Evolutionary conservation across 306 rosid species (phyloP).

Genomic region (Citrullus amarus): DNA sequence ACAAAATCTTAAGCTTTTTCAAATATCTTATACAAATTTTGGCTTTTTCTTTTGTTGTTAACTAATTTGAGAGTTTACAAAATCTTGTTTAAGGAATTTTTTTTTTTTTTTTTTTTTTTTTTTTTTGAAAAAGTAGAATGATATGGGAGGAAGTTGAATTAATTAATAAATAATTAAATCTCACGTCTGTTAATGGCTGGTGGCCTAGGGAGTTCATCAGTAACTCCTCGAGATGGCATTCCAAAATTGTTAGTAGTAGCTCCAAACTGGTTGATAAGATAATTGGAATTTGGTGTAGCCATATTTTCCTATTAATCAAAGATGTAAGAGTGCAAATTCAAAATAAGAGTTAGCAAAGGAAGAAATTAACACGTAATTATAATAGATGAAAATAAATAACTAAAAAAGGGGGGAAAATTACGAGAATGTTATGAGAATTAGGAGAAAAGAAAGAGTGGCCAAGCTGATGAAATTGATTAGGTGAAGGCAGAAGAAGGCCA

Average conservation of each 20-base stretch:
- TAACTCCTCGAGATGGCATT: slow-evolving; percentile 36
- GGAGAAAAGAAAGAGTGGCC: slow-evolving; percentile 78
- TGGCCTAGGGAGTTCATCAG: slow-evolving; percentile 63
- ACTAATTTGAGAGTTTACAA: neutral
- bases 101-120: too few species aligned
- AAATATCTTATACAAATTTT: neutral
- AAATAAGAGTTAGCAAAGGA: neutral
- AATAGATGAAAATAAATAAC: too few species aligned
- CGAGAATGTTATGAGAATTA: slow-evolving; percentile 54
- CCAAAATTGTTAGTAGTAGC: slow-evolving; percentile 33
- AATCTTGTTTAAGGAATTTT: neutral
- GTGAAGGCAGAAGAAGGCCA: slow-evolving; percentile 66
- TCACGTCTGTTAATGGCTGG: slow-evolving; percentile 76
- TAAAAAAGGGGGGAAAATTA: slow-evolving; percentile 5
- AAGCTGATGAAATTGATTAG: slow-evolving; percentile 68
- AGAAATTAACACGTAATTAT: neutral
- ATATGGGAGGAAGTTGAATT: too few species aligned
- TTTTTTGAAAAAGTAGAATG: neutral
- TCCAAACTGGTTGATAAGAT: slow-evolving; percentile 38
- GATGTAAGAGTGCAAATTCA: neutral
- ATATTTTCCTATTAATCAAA: slow-evolving; percentile 49
- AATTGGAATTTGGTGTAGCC: slow-evolving; percentile 54
- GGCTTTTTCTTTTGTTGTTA: neutral
- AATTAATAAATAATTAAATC: slow-evolving; percentile 4
- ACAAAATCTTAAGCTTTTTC: too few species aligned